phyloP scores from a whole-genome alignment of 176 grass and related monocot species.

The Oryza coarctata region DNA sequence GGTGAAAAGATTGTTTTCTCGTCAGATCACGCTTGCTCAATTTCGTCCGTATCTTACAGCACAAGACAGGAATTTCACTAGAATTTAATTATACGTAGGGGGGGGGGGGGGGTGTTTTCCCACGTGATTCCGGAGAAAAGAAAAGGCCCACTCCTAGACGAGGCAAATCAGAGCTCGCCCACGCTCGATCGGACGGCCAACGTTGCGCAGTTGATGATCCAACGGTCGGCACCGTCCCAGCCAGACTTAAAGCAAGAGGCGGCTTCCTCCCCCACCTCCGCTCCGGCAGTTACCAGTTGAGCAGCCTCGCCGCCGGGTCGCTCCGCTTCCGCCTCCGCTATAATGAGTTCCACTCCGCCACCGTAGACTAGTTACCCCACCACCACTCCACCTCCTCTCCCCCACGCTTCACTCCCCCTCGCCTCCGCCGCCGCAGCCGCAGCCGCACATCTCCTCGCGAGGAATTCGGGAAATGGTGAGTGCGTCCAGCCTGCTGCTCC shows the following conservation, averaged over 20 bases:
- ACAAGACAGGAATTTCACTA: no score
- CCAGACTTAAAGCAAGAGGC: not conserved
- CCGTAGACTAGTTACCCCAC: not conserved
- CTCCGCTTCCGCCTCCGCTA: not conserved
- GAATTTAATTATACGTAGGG: no score
- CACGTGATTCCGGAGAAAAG: no score
- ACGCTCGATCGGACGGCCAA: conserved; percentile 2
- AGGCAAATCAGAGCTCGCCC: no score
- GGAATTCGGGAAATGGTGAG: conserved; percentile 43
- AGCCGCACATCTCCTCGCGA: not conserved
- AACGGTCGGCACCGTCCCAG: not conserved
- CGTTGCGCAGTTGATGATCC: not conserved
- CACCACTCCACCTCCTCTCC: not conserved
- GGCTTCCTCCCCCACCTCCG: not conserved
- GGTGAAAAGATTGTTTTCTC: no score
- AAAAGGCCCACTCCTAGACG: no score
- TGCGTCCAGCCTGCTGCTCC: conserved; percentile 60
- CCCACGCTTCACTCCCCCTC: not conserved
- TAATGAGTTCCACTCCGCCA: not conserved
- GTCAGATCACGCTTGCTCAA: no score
- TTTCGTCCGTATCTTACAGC: not conserved
- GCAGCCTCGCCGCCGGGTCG: conserved; percentile 20
- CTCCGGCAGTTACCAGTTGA: conserved; percentile 31
- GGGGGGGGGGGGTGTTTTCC: no score
- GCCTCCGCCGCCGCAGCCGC: no score